phyloP scores from a whole-genome alignment of 1,284 basidiomycete species.

The Leccinum pachyderme region DNA sequence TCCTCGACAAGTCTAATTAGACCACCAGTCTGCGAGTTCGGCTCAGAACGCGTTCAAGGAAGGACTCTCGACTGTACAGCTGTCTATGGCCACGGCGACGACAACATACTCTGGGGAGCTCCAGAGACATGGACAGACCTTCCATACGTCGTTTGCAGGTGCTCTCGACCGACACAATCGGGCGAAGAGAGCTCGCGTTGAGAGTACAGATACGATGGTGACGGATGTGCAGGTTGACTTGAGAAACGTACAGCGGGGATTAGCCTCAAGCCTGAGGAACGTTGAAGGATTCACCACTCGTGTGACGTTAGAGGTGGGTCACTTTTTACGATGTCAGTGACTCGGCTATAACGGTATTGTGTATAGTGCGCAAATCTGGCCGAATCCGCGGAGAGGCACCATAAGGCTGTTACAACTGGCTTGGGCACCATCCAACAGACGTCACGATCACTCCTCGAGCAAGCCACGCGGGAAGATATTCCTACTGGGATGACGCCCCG shows the following conservation, averaged over 20 bases:
- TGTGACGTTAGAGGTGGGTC: slow-evolving; percentile 50
- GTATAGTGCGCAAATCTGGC: slow-evolving; percentile 41
- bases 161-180: slow-evolving; percentile 61
- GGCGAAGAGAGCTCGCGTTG: slow-evolving; percentile 66
- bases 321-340: neutral
- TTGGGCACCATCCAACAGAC: slow-evolving; percentile 50
- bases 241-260: slow-evolving; percentile 45
- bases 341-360: neutral
- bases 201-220: slow-evolving; percentile 50
- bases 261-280: slow-evolving; percentile 50
- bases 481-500: slow-evolving; percentile 70
- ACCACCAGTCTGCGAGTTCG: slow-evolving; percentile 41
- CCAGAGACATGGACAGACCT: slow-evolving; percentile 46
- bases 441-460: slow-evolving; percentile 50
- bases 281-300: slow-evolving; percentile 46
- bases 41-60: slow-evolving; percentile 43
- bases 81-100: slow-evolving; percentile 46
- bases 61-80: slow-evolving; percentile 47
- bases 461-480: slow-evolving; percentile 60
- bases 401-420: slow-evolving; percentile 38
- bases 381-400: slow-evolving; percentile 41
- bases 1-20: slow-evolving; percentile 16
- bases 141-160: slow-evolving; percentile 42
- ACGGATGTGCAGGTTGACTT: slow-evolving; percentile 52
- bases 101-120: slow-evolving; percentile 53